Conservation (phyloP, 1,284 basidiomycete genomes). For the Irpex lacteus region DNA sequence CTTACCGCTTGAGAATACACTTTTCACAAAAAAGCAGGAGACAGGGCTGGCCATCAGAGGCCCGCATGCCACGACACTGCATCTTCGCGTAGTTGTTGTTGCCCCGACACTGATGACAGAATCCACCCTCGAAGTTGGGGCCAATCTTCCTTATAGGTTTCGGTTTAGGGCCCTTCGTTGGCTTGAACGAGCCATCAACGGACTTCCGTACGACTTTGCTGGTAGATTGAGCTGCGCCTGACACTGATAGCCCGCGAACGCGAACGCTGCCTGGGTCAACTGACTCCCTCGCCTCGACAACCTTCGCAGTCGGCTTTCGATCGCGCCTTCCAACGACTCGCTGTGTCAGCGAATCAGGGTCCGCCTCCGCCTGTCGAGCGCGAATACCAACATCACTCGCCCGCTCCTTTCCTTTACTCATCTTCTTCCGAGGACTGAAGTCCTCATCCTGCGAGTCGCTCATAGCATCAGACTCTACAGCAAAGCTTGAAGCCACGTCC, state of each 20-base stretch:
- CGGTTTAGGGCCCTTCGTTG: conserved; percentile 10
- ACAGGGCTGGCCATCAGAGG: conserved; percentile 17
- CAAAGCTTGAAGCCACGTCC: background rate
- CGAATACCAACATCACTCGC: conserved; percentile 2
- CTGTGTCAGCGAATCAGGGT: background rate
- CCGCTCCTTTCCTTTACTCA: conserved; percentile 9
- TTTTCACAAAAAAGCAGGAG: conserved; percentile 23
- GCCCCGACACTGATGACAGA: conserved; percentile 28
- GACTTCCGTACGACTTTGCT: background rate
- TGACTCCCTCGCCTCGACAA: background rate
- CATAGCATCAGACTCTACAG: background rate
- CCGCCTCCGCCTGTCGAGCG: background rate
- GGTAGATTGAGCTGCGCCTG: no score
- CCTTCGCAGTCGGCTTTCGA: conserved; percentile 11
- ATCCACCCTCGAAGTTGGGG: conserved; percentile 7
- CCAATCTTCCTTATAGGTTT: conserved; percentile 14
- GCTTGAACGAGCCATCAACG: conserved; percentile 5
- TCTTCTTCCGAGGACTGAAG: background rate
- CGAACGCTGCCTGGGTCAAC: background rate
- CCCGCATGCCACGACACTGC: conserved; percentile 22
- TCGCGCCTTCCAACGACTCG: conserved; percentile 7
- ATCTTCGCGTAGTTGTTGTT: conserved; percentile 22
- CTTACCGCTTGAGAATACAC: conserved; percentile 26
- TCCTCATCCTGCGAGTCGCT: background rate
- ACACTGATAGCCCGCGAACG: background rate